Evolutionary conservation across 805 yeast genomes (phyloP), one percentile per base, ranked within the genome.

Genomic region (Saccharomycopsis guyanensis): DNA sequence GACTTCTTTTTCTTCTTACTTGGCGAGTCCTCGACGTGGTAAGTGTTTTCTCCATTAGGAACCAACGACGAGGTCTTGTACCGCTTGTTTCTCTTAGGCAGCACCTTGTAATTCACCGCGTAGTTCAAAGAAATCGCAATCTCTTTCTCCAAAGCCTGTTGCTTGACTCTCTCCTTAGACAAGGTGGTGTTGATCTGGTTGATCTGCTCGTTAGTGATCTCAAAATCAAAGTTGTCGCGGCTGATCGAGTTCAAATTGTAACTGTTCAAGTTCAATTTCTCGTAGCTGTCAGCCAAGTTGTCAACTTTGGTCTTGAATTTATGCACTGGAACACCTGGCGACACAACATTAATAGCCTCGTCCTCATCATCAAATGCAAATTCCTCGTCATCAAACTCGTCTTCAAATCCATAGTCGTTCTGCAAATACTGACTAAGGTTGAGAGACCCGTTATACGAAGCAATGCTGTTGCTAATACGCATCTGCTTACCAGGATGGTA

Each of bases 261-360:
- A 5, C 16, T 16, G 13, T 32, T 40, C 2, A 50, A n/a, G 13
- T 47, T 33, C 16, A 50, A 38, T 13, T 38, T 47, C 20, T 46
- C 42, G 23, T 47, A 50, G n/a, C 44, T 43, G 20, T 22, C 38
- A 7, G 53, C 45, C 45, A 50, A 47, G 13, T 46, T 37, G 12
- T 47, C 38, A 15, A 50, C 42, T 16, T 29, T 32, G 16, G 24
- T n/a, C 24, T 24, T 38, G 36, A 27, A 42, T 20, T 42, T 37
- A 6, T 22, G 19, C 13, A 49, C 42, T 4, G 53, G 53, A 16
- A 50, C 53, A 18, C 53, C 53, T 3, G 53, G 53, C 27, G 53
- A 50, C 7, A 47, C 48, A 12, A 50, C 53, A 38, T 47, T 47
- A 13, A 50, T 45, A 2, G 53, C 45, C 24, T 47, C 53, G 34